phyloP scores from a whole-genome alignment of 2,329 filamentous ascomycete species.

The Cordyceps militaris region DNA sequence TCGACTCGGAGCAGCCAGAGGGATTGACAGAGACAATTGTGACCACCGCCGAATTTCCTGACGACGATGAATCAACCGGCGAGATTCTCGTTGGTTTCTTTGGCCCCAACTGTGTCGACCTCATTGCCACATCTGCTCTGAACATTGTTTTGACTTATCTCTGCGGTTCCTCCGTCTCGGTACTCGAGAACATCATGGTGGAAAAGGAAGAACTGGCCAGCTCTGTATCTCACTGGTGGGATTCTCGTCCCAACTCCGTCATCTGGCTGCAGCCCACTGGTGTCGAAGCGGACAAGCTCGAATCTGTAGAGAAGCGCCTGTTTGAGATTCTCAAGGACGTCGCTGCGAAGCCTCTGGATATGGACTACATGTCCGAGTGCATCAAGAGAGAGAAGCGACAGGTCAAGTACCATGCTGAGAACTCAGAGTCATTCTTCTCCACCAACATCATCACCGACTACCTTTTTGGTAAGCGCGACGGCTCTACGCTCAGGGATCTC shows the following conservation, averaged over 20 bases:
- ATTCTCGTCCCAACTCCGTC: constrained; percentile 71
- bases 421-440: constrained; percentile 72
- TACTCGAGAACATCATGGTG: constrained; percentile 86
- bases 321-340: constrained; percentile 79
- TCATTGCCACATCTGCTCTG: constrained; percentile 61
- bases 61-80: constrained; percentile 90
- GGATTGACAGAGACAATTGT: constrained; percentile 64
- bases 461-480: constrained; percentile 80
- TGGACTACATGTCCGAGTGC: constrained; percentile 85
- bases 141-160: constrained; percentile 80
- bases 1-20: constrained; percentile 75
- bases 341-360: constrained; percentile 72
- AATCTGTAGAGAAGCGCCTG: constrained; percentile 75
- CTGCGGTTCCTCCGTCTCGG: constrained; percentile 84
- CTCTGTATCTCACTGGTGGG: constrained; percentile 71
- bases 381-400: constrained; percentile 74
- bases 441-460: constrained; percentile 87
- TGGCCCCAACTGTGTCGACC: constrained; percentile 72
- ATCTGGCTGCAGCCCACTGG: constrained; percentile 82
- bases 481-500: constrained; percentile 62
- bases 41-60: constrained; percentile 82
- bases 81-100: constrained; percentile 83
- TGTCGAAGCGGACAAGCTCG: constrained; percentile 80
- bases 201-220: constrained; percentile 90
- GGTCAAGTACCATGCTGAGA: constrained; percentile 77